Evolutionary conservation across 2,329 filamentous ascomycete genomes (phyloP).

Genomic region (Thermomyces lanuginosus): DNA sequence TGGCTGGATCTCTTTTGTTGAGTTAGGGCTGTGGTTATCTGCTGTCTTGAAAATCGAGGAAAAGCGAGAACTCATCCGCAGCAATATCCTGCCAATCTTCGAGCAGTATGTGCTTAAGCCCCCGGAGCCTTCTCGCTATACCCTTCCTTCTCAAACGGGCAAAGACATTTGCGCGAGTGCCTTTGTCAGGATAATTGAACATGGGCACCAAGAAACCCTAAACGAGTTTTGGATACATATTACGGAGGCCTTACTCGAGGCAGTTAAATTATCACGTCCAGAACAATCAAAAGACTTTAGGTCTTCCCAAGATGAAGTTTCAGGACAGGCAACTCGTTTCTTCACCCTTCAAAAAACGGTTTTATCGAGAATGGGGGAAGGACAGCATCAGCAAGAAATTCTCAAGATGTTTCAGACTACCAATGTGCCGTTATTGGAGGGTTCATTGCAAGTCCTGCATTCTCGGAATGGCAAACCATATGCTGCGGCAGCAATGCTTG

Average conservation of each 20-base stretch:
- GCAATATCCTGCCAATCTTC: constrained; percentile 37
- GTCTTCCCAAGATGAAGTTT: constrained; percentile 53
- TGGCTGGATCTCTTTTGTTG: constrained; percentile 63
- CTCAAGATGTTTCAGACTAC: constrained; percentile 22
- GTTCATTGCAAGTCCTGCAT: constrained; percentile 35
- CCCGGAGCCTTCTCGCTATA: constrained; percentile 33
- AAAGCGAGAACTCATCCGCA: constrained; percentile 28
- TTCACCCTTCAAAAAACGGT: constrained; percentile 39
- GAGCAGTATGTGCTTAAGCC: constrained; percentile 36
- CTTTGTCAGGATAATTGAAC: constrained; percentile 20
- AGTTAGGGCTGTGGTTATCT: constrained; percentile 41
- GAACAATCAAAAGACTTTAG: constrained; percentile 66
- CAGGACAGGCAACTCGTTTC: constrained; percentile 51
- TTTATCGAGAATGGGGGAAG: too few relatives aligned
- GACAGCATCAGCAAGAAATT: too few relatives aligned
- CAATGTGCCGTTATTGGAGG: constrained; percentile 26
- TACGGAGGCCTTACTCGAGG: constrained; percentile 44
- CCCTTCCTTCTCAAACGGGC: constrained; percentile 28
- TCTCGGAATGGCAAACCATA: constrained; percentile 49
- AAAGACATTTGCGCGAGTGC: constrained; percentile 25
- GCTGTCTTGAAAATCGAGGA: constrained; percentile 33
- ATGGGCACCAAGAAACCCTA: constrained; percentile 34
- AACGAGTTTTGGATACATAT: constrained; percentile 46
- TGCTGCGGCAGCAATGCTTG: constrained; percentile 44
- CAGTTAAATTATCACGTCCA: constrained; percentile 58